Percentiles rank a stretch among this genome's conserved stretches.
Evolutionary conservation across 176 grass and related monocot genomes (phyloP).

Genomic region (Paspalum notatum): DNA sequence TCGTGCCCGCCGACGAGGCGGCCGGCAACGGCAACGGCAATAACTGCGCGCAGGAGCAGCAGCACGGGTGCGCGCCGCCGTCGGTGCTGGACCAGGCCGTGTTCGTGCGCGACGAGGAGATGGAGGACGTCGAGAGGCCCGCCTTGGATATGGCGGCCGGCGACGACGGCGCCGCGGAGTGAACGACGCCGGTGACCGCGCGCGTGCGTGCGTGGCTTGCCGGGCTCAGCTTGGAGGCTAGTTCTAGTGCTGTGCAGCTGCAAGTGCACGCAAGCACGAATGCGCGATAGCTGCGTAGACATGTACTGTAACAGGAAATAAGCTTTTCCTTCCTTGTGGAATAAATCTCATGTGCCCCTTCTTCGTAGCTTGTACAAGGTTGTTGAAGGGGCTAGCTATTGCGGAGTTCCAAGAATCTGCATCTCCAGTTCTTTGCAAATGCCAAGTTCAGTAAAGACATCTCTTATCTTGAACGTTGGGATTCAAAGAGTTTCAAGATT

Average conservation of each 20-base stretch:
- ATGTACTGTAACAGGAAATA: not conserved
- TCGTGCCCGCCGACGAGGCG: constrained; percentile 31
- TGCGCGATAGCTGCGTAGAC: not conserved
- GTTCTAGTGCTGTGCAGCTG: not conserved
- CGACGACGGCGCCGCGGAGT: not conserved
- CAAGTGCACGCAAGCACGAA: not conserved
- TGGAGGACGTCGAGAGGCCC: constrained; percentile 64
- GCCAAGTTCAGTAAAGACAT: not conserved
- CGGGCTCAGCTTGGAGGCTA: not conserved
- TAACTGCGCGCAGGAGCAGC: not conserved
- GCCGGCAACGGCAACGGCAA: not conserved
- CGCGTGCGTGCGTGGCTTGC: too few species aligned
- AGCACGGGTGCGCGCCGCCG: not conserved
- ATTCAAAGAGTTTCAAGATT: too few species aligned
- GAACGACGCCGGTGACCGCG: too few species aligned
- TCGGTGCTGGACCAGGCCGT: constrained; percentile 64
- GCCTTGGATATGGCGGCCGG: not conserved
- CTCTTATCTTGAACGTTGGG: too few species aligned
- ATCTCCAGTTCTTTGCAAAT: not conserved
- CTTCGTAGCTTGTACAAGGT: too few species aligned
- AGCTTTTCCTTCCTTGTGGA: not conserved
- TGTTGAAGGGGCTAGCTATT: not conserved
- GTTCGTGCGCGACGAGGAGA: constrained; percentile 55
- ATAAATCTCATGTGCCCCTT: not conserved
- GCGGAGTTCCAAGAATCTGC: not conserved